These are phyloP conservation scores for Asterophora parasitica DNA, from an alignment of 768 basidiomycete genomes.

Conservation along the genomic window DNA sequence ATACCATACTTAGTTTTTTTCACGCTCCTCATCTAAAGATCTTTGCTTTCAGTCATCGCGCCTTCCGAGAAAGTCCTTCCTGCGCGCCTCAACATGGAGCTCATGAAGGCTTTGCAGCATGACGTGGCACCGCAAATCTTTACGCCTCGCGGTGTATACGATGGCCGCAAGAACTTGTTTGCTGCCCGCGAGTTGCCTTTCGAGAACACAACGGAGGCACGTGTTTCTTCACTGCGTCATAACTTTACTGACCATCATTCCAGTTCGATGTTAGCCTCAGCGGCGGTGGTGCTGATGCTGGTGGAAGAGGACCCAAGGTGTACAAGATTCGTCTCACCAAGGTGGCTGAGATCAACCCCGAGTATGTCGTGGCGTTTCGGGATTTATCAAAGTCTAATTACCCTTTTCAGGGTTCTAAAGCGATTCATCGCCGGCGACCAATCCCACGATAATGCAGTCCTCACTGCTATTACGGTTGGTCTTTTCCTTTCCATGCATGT, in stretches of 20 bases:
- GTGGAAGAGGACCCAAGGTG: conserved; percentile 49
- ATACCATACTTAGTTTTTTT: neutral
- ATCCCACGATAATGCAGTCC: conserved; percentile 56
- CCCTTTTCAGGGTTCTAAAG: conserved; percentile 42
- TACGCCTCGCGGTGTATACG: conserved; percentile 69
- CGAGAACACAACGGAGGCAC: conserved; percentile 46
- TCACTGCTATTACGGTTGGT: conserved; percentile 62
- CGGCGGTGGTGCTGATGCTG: conserved; percentile 24
- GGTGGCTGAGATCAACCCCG: conserved; percentile 54
- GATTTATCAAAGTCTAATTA: conserved; percentile 1
- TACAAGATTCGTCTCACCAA: conserved; percentile 62
- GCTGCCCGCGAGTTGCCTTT: conserved; percentile 58
- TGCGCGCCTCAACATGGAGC: conserved; percentile 61
- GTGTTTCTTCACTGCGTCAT: conserved; percentile 11
- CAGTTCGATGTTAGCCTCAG: conserved; percentile 63
- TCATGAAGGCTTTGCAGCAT: conserved; percentile 61
- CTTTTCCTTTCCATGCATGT: neutral
- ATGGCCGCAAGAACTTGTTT: conserved; percentile 76
- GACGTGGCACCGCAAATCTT: conserved; percentile 59
- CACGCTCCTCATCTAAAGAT: neutral
- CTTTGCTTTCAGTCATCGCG: conserved; percentile 44
- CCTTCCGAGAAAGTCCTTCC: conserved; percentile 70
- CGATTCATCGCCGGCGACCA: conserved; percentile 59
- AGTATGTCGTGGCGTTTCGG: conserved; percentile 24
- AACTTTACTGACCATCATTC: conserved; percentile 6